phyloP scores from a whole-genome alignment of 2,329 filamentous ascomycete species.

The Fusarium protoensiforme region DNA sequence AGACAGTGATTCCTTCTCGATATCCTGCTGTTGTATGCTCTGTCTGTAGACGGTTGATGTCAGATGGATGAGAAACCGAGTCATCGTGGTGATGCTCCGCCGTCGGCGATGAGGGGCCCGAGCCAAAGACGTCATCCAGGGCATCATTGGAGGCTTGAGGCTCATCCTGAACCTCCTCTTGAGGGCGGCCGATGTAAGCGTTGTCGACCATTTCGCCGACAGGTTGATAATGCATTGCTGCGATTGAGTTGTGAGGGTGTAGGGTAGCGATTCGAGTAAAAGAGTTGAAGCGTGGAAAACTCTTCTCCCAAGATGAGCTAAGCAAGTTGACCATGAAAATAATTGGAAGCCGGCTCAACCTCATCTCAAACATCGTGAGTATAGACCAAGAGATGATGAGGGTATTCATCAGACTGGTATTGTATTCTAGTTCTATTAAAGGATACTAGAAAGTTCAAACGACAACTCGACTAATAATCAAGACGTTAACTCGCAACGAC shows the following conservation, averaged over 20 bases:
- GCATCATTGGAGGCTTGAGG: conserved; percentile 35
- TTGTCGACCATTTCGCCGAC: conserved; percentile 45
- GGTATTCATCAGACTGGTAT: not conserved
- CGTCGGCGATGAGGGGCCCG: conserved; percentile 37
- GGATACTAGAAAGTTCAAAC: not conserved
- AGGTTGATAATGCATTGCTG: conserved; percentile 49
- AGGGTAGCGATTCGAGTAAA: conserved; percentile 4
- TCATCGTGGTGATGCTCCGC: conserved; percentile 10
- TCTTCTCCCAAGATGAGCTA: not conserved
- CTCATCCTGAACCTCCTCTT: conserved; percentile 21
- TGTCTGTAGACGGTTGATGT: conserved; percentile 78
- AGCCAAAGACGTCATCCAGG: conserved; percentile 53
- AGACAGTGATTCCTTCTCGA: conserved; percentile 82
- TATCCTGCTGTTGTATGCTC: conserved; percentile 89
- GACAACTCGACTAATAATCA: no score
- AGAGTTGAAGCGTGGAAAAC: not conserved
- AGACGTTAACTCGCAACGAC: not conserved
- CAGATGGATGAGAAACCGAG: conserved; percentile 59
- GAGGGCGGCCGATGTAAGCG: conserved; percentile 36
- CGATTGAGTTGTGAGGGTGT: conserved; percentile 7
- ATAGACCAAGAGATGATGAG: not conserved
- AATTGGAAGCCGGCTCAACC: not conserved
- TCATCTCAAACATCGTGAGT: not conserved
- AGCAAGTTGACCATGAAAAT: not conserved
- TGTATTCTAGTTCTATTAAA: not conserved